phyloP scores from a whole-genome alignment of 495 filamentous ascomycete species.

The Tetracladium marchalianum region DNA sequence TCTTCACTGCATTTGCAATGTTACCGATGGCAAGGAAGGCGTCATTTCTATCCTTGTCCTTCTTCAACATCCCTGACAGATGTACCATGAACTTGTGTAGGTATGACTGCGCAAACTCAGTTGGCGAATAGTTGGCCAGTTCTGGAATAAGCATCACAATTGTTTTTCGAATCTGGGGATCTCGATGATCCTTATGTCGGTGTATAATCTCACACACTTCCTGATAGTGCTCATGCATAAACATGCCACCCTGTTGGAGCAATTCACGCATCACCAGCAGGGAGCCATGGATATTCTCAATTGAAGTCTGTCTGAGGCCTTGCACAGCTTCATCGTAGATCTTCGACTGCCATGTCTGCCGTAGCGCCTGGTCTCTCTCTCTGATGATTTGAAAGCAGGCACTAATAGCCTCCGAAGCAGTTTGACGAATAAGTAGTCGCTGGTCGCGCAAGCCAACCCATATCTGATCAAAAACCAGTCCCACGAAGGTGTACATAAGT shows the following conservation, averaged over 20 bases:
- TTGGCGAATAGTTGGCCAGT: conserved; percentile 83
- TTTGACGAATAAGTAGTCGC: conserved; percentile 83
- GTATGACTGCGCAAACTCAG: conserved; percentile 71
- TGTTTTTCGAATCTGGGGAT: conserved; percentile 74
- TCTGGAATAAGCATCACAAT: conserved; percentile 85
- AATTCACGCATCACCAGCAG: conserved; percentile 86
- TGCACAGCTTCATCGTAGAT: conserved; percentile 74
- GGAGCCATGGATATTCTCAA: conserved; percentile 84
- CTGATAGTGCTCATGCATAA: conserved; percentile 84
- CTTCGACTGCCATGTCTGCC: conserved; percentile 75
- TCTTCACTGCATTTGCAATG: conserved; percentile 91
- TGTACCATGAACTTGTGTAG: conserved; percentile 96
- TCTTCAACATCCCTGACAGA: conserved; percentile 89
- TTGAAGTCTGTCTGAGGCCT: conserved; percentile 67
- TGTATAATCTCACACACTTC: conserved; percentile 88
- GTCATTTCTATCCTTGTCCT: conserved; percentile 82
- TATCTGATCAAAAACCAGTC: conserved; percentile 83
- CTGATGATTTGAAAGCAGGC: conserved; percentile 91
- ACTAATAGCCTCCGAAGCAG: conserved; percentile 80
- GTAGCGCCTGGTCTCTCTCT: conserved; percentile 74
- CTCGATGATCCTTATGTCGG: conserved; percentile 82
- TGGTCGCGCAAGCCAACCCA: conserved; percentile 89
- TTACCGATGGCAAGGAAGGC: conserved; percentile 93
- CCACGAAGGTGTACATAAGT: conserved; percentile 83
- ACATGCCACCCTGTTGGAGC: conserved; percentile 90